A percentile compares a stretch with the other conserved stretches of the same genome.
These are phyloP conservation scores for Amesomyces nigricolor DNA, from an alignment of 2,329 filamentous ascomycete species.

Conservation along the genomic window DNA sequence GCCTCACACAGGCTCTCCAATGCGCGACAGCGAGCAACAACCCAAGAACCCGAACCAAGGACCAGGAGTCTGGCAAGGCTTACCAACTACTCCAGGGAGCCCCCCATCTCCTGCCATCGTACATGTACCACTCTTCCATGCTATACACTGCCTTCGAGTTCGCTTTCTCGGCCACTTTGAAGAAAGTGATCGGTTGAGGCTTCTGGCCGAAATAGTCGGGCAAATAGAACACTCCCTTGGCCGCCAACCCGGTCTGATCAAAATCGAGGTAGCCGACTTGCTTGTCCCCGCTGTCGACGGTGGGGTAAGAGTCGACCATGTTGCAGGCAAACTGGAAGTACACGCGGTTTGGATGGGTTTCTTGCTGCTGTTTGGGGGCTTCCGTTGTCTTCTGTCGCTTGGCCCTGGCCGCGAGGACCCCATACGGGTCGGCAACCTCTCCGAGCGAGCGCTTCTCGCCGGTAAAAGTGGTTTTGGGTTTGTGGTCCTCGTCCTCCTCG, in stretches of 20 bases:
- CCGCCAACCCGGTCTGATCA: slow-evolving; percentile 2
- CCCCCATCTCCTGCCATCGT: neutral
- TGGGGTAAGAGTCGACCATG: neutral
- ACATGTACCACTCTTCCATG: slow-evolving; percentile 10
- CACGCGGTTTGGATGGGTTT: neutral
- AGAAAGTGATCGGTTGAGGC: neutral
- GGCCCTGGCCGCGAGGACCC: neutral
- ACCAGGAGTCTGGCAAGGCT: no score
- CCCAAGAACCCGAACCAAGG: no score
- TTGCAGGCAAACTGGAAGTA: slow-evolving; percentile 12
- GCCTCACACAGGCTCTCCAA: no score
- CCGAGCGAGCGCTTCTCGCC: slow-evolving; percentile 7
- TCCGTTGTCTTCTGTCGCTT: neutral
- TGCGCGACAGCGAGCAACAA: no score
- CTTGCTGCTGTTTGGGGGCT: no score
- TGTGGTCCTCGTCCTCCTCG: neutral
- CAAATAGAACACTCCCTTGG: neutral
- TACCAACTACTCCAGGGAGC: no score
- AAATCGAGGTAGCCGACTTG: slow-evolving; percentile 13
- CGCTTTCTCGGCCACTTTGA: slow-evolving; percentile 6
- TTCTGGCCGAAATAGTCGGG: neutral
- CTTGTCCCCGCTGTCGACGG: neutral
- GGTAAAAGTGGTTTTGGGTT: no score
- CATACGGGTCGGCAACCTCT: slow-evolving; percentile 4
- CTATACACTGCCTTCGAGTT: no score